Evolutionary conservation across 345 rosid genomes (phyloP).

Genomic region (Lepidium africanum): DNA sequence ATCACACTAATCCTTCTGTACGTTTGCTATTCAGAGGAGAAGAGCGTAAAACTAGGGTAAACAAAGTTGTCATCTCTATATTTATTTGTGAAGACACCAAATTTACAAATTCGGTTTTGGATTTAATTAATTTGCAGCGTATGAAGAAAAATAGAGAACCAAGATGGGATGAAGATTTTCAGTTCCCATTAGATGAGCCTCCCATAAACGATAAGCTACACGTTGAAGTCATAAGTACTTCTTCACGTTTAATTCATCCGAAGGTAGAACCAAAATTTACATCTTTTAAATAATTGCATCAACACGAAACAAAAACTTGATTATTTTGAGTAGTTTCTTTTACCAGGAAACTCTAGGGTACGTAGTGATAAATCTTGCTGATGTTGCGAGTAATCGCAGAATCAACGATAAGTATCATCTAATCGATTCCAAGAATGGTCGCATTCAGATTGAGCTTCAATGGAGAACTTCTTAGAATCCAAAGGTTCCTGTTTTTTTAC

Average conservation of each 20-base stretch:
- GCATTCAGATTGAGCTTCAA: conserved; percentile 71
- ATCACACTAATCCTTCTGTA: conserved; percentile 81
- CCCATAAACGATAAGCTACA: conserved; percentile 68
- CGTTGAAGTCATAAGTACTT: conserved; percentile 70
- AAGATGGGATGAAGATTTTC: conserved; percentile 90
- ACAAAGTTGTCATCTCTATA: too few relatives aligned
- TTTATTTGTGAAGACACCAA: not conserved
- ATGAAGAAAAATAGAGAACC: conserved; percentile 87
- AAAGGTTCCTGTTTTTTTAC: not conserved
- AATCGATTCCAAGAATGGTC: conserved; percentile 84
- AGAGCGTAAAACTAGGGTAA: conserved; percentile 78
- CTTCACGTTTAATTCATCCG: conserved; percentile 68
- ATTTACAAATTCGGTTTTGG: not conserved
- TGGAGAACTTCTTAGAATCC: conserved; percentile 62
- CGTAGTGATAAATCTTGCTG: conserved; percentile 49
- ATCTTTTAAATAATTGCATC: not conserved
- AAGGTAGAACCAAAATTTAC: conserved; percentile 40
- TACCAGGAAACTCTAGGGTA: conserved; percentile 70
- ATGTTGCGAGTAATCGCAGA: conserved; percentile 69
- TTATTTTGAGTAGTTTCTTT: not conserved
- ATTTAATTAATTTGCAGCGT: conserved; percentile 30
- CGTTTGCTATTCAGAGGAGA: conserved; percentile 80
- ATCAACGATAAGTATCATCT: conserved; percentile 81
- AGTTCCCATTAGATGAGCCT: conserved; percentile 73
- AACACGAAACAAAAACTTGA: not conserved